Evolutionary conservation across 306 rosid genomes (phyloP).

Genomic region (Argentina anserina): DNA sequence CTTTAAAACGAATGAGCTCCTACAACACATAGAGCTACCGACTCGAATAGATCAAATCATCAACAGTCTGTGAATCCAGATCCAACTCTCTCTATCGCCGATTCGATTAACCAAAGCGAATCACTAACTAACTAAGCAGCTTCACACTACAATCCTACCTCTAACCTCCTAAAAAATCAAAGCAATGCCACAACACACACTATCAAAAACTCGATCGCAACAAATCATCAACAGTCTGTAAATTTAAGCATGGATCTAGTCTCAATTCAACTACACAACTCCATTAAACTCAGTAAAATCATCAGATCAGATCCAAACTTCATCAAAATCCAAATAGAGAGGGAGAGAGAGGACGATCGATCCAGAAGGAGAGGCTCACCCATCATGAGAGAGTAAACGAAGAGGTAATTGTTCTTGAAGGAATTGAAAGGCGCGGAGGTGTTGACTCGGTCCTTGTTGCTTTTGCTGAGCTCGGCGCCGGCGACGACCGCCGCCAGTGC

Average conservation of each 20-base stretch:
- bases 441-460: slow-evolving; percentile 82
- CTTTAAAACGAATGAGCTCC: neutral
- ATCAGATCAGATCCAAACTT: slow-evolving; percentile 35
- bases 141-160: slow-evolving; percentile 1
- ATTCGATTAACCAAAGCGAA: neutral
- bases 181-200: neutral
- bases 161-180: neutral
- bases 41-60: neutral
- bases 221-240: too few relatives aligned
- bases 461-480: slow-evolving; percentile 74
- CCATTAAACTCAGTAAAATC: neutral
- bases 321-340: slow-evolving; percentile 4
- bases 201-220: neutral
- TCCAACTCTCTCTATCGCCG: neutral
- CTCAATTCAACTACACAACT: neutral
- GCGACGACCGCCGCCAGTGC: slow-evolving; percentile 72
- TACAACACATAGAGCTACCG: neutral
- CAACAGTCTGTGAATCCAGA: neutral
- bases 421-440: slow-evolving; percentile 72
- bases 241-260: slow-evolving; percentile 25
- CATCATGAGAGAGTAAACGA: slow-evolving; percentile 97
- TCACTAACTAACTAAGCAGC: neutral
- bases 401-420: slow-evolving; percentile 95
- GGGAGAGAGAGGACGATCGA: slow-evolving; percentile 18
- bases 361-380: slow-evolving; percentile 38